phyloP scores from a whole-genome alignment of 129 eudicot genomes.

The Flaveria robusta region DNA sequence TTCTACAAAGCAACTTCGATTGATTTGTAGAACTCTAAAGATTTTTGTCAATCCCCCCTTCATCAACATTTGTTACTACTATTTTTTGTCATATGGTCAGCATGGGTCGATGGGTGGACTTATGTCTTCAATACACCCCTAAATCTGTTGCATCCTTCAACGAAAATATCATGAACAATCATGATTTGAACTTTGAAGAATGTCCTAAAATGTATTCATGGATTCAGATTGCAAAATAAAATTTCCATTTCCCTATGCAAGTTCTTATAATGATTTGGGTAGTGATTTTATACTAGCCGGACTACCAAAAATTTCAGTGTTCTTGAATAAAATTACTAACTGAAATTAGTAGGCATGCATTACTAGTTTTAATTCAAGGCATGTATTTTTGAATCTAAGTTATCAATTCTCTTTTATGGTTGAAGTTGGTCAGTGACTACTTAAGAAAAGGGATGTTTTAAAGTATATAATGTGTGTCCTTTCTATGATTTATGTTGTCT shows the following conservation, averaged over 20 bases:
- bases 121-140: constrained; percentile 17
- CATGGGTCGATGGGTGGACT: neutral
- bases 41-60: constrained; percentile 2
- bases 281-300: constrained; percentile 10
- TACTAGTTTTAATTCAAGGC: neutral
- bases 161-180: neutral
- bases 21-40: constrained; percentile 8
- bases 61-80: constrained; percentile 15
- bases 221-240: neutral
- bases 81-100: constrained; percentile 9
- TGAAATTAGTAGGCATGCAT: constrained; percentile 3
- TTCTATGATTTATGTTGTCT: constrained; percentile 16
- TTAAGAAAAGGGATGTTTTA: neutral
- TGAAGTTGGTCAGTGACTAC: neutral
- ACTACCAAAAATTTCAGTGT: constrained; percentile 6
- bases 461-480: constrained; percentile 19
- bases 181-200: neutral
- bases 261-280: neutral
- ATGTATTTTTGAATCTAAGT: neutral
- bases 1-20: constrained; percentile 17
- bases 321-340: neutral
- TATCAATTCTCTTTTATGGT: constrained; percentile 14
- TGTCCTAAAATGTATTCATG: neutral
- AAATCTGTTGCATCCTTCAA: neutral
- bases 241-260: neutral